phyloP scores from a whole-genome alignment of 2,329 filamentous ascomycete species.

The Conoideocrella luteorostrata region DNA sequence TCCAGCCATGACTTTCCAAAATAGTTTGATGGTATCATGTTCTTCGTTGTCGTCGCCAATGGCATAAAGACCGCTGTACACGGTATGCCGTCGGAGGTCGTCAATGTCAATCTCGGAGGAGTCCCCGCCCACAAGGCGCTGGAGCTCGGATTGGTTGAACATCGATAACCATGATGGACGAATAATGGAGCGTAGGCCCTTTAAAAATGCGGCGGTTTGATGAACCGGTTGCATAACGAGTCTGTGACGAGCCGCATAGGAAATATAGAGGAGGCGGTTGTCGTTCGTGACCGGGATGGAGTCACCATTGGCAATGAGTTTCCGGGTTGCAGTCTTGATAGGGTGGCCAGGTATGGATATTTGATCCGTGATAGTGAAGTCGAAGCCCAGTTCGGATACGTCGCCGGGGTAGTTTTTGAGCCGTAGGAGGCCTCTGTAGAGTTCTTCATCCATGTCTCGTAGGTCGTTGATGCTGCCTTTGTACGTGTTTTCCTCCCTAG shows the following conservation, averaged over 20 bases:
- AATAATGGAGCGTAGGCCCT: slow-evolving; percentile 80
- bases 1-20: slow-evolving; percentile 82
- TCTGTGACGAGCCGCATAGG: slow-evolving; percentile 80
- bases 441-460: slow-evolving; percentile 79
- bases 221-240: slow-evolving; percentile 70
- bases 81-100: slow-evolving; percentile 76
- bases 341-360: slow-evolving; percentile 40
- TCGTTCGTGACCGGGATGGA: slow-evolving; percentile 79
- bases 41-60: slow-evolving; percentile 86
- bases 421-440: slow-evolving; percentile 78
- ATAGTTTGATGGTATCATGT: slow-evolving; percentile 77
- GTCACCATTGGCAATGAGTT: slow-evolving; percentile 71
- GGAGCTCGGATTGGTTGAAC: slow-evolving; percentile 96
- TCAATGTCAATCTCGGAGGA: slow-evolving; percentile 78
- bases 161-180: slow-evolving; percentile 91
- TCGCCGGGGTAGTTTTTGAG: slow-evolving; percentile 83
- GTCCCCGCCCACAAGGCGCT: slow-evolving; percentile 87
- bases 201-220: slow-evolving; percentile 85
- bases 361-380: slow-evolving; percentile 83
- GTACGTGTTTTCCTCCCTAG: slow-evolving; percentile 61
- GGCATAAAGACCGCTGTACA: slow-evolving; percentile 80
- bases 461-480: slow-evolving; percentile 93
- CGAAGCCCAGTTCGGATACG: slow-evolving; percentile 63
- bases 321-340: slow-evolving; percentile 60
- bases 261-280: slow-evolving; percentile 91